phyloP scores from a whole-genome alignment of 768 basidiomycete species.

The Auricularia sp. region DNA sequence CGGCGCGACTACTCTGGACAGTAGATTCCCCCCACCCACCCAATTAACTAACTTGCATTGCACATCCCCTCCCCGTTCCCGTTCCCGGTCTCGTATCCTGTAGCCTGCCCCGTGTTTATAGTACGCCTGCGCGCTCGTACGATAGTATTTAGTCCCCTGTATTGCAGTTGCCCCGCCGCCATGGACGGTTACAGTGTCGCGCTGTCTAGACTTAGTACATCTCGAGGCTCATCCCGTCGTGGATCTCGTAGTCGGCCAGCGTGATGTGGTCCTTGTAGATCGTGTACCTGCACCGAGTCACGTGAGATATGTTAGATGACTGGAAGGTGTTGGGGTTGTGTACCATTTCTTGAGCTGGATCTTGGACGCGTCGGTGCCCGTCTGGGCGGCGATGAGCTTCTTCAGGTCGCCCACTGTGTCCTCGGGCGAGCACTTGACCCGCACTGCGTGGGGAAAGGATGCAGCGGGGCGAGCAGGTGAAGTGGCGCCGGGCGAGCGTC shows the following conservation, averaged over 20 bases:
- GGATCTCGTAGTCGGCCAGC: slow-evolving; percentile 82
- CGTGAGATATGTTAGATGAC: neutral
- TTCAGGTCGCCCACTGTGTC: slow-evolving; percentile 98
- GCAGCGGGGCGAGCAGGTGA: slow-evolving; percentile 1
- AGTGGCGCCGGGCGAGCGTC: neutral
- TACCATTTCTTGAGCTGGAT: slow-evolving; percentile 97
- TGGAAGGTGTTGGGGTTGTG: slow-evolving; percentile 16
- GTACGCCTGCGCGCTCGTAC: too few relatives aligned
- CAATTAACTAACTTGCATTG: too few relatives aligned
- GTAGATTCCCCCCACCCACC: too few relatives aligned
- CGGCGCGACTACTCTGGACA: too few relatives aligned
- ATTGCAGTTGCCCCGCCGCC: too few relatives aligned
- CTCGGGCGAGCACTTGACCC: slow-evolving; percentile 89
- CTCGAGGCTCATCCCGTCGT: slow-evolving; percentile 89
- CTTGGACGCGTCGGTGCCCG: slow-evolving; percentile 74
- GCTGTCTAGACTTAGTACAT: slow-evolving; percentile 49
- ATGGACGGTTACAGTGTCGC: too few relatives aligned
- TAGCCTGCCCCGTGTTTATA: too few relatives aligned
- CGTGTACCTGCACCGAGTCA: slow-evolving; percentile 56
- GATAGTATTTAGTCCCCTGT: too few relatives aligned
- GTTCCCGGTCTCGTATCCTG: too few relatives aligned
- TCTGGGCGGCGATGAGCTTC: slow-evolving; percentile 94
- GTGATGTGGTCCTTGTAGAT: slow-evolving; percentile 96
- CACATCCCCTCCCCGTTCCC: too few relatives aligned
- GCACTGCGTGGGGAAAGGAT: slow-evolving; percentile 39